Evolutionary conservation across 2,329 filamentous ascomycete species (phyloP).

Genomic region (Colletotrichum chrysophilum): DNA sequence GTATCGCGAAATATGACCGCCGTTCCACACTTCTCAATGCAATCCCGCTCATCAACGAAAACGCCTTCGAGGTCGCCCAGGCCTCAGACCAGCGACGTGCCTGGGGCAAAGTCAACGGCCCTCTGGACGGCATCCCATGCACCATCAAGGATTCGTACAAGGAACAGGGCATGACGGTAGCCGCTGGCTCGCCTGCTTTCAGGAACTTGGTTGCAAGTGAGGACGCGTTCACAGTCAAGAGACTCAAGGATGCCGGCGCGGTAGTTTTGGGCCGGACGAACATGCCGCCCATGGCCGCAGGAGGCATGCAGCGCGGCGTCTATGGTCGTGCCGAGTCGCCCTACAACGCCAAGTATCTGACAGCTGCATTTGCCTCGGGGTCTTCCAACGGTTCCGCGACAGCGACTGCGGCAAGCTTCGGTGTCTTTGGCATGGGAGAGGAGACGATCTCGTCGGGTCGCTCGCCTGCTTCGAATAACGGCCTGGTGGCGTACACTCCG

Average conservation of each 20-base stretch:
- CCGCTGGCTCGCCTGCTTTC: conserved; percentile 60
- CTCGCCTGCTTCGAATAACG: conserved; percentile 62
- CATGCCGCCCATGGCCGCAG: conserved; percentile 63
- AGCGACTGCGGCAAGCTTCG: conserved; percentile 54
- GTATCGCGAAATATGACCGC: conserved; percentile 30
- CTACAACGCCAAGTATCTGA: conserved; percentile 57
- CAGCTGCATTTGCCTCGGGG: conserved; percentile 60
- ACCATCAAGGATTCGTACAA: conserved; percentile 65
- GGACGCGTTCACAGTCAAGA: conserved; percentile 55
- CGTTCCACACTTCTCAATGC: conserved; percentile 29
- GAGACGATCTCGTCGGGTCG: conserved; percentile 64
- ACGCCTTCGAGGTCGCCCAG: conserved; percentile 29
- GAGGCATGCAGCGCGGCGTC: conserved; percentile 61
- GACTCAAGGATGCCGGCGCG: conserved; percentile 54
- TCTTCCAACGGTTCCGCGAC: conserved; percentile 63
- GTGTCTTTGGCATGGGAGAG: conserved; percentile 56
- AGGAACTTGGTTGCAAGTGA: conserved; percentile 51
- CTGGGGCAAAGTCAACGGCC: background rate
- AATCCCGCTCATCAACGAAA: conserved; percentile 27
- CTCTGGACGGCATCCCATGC: conserved; percentile 61
- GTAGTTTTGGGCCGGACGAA: conserved; percentile 57
- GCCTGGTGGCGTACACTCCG: conserved; percentile 59
- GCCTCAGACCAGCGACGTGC: conserved; percentile 30
- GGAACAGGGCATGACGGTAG: conserved; percentile 56
- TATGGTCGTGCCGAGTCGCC: conserved; percentile 63